Base-by-base conservation (phyloP, 345 rosid species). In the Sisymbrium altissimum region DNA sequence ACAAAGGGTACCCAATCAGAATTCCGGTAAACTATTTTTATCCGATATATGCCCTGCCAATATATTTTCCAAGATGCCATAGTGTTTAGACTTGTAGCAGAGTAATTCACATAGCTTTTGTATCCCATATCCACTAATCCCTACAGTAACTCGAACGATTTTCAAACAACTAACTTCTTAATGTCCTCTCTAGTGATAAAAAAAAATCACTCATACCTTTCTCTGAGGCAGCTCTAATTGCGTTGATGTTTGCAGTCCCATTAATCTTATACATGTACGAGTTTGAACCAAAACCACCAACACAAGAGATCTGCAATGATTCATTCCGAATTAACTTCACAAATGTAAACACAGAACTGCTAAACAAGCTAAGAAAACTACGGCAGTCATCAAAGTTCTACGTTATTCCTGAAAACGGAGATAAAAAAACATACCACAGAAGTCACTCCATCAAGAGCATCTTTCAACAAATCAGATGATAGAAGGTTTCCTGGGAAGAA, bases 271-370 rank as follows among this genome's bases (percentile, higher is more conserved):
- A 90, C 99, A 96, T 96, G 52, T 89, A 77, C 52, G 98, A 84
- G 75, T 90, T 85, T 40, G 98, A 90, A 71, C 99, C 99, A 81
- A 96, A 96, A 55, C 98, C 97, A 33, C 99, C 98, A 62, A 90
- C 87, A 65, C 97, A 96, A 41, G 99, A 96, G 13, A 96, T 84
- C 99, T 96, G 78, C 17, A 78, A 58, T 18, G 35, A 45, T 73
- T 45, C 45, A 67, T 58, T 54, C 61, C 33, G 0, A 64, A 46
- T 49, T 23, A n/a, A 61, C 30, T 55, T 39, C n/a, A 23, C 1
- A 30, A 55, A 40, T 39, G 40, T 15, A 29, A 58, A 46, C 15
- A 50, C 14, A 38, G 32, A 3, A 50, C 9, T 64, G 53, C 25
- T 69, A 61, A 32, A n/a, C 30, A 52, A 11, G n/a, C 5, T 50